A percentile compares a stretch with the other conserved stretches of the same genome.
Evolutionary conservation across 2,329 filamentous ascomycete species (phyloP).

Genomic region (Nemania sp.): DNA sequence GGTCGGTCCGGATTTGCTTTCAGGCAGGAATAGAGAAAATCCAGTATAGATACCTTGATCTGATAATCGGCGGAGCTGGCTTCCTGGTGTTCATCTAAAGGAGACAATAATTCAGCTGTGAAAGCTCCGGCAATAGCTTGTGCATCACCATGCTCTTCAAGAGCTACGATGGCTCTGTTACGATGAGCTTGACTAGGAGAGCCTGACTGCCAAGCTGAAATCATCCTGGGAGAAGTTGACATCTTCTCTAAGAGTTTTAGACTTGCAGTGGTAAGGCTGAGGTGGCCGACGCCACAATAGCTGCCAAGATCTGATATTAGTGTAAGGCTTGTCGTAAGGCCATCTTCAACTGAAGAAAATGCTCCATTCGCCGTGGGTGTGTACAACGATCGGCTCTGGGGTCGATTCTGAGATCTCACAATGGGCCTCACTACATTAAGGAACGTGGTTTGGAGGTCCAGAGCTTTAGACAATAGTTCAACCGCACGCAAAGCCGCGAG

Average conservation of each 20-base stretch:
- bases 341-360: slow-evolving; percentile 90
- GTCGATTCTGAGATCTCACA: slow-evolving; percentile 66
- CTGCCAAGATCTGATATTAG: slow-evolving; percentile 82
- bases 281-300: slow-evolving; percentile 83
- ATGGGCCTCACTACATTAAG: slow-evolving; percentile 83
- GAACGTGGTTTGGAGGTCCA: slow-evolving; percentile 90
- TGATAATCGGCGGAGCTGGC: slow-evolving; percentile 72
- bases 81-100: slow-evolving; percentile 73
- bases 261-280: slow-evolving; percentile 77
- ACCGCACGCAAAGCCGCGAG: slow-evolving; percentile 78
- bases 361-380: slow-evolving; percentile 62
- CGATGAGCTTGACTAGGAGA: slow-evolving; percentile 66
- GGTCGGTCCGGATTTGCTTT: slow-evolving; percentile 74
- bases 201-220: slow-evolving; percentile 67
- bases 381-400: slow-evolving; percentile 36
- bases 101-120: slow-evolving; percentile 66
- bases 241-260: slow-evolving; percentile 84
- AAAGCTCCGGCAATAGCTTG: slow-evolving; percentile 78
- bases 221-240: slow-evolving; percentile 79
- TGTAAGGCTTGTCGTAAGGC: slow-evolving; percentile 76
- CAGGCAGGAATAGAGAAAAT: slow-evolving; percentile 83
- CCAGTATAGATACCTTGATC: slow-evolving; percentile 81
- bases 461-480: slow-evolving; percentile 78
- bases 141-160: slow-evolving; percentile 79
- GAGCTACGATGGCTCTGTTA: slow-evolving; percentile 84